Percentiles rank a stretch among this genome's conserved stretches.
These are phyloP conservation scores for Furculomyces boomerangus DNA, from an alignment of 371 early-diverging fungal genomes.

Conservation along the genomic window DNA sequence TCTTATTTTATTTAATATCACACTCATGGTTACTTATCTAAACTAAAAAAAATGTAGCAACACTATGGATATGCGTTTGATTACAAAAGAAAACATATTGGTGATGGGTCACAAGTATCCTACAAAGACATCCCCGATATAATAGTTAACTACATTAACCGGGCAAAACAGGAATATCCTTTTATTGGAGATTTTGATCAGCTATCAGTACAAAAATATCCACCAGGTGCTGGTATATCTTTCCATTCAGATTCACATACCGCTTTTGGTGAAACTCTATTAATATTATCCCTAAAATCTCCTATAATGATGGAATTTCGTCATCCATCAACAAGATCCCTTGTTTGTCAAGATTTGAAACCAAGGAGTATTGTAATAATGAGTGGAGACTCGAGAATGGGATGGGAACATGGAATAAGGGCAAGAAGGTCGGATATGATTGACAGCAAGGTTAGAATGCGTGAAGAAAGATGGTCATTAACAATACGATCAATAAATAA, in stretches of 20 bases:
- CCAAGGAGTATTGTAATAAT: slow-evolving; percentile 26
- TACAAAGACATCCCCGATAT: slow-evolving; percentile 17
- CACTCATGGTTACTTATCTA: neutral
- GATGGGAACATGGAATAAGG: slow-evolving; percentile 32
- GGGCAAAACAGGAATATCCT: slow-evolving; percentile 6
- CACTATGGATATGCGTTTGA: slow-evolving; percentile 27
- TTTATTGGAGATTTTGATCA: slow-evolving; percentile 19
- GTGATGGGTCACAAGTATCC: slow-evolving; percentile 2
- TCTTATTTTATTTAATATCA: neutral
- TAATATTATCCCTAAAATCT: slow-evolving; percentile 20
- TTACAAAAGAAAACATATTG: slow-evolving; percentile 25
- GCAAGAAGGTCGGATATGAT: slow-evolving; percentile 27
- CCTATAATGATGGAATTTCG: slow-evolving; percentile 29
- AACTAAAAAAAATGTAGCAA: slow-evolving; percentile 8
- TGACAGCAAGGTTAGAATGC: slow-evolving; percentile 16
- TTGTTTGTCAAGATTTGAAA: slow-evolving; percentile 17
- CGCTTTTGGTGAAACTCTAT: slow-evolving; percentile 21
- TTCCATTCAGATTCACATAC: slow-evolving; percentile 32
- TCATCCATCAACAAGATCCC: slow-evolving; percentile 5
- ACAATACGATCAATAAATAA: slow-evolving; percentile 10
- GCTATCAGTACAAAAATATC: slow-evolving; percentile 32
- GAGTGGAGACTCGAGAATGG: slow-evolving; percentile 23
- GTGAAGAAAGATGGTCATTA: slow-evolving; percentile 14
- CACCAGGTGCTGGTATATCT: slow-evolving; percentile 30
- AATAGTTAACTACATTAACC: slow-evolving; percentile 11